phyloP scores from a whole-genome alignment of 768 basidiomycete species.

The Hericium rajendrae region DNA sequence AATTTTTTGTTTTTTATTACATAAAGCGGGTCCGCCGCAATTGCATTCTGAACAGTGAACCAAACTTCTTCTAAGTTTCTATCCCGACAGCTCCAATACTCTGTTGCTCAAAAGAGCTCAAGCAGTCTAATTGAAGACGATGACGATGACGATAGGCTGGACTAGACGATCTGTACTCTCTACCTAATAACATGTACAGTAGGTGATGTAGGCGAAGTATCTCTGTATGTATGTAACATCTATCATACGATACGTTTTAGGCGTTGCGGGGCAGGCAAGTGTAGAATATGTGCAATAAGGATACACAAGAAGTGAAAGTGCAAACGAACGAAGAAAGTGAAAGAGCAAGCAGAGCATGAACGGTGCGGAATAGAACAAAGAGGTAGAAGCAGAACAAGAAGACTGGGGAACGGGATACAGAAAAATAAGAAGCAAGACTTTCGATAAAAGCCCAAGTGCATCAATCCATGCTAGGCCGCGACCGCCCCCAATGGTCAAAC shows the following conservation, averaged over 20 bases:
- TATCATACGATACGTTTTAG: too few relatives aligned
- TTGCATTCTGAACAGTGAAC: too few relatives aligned
- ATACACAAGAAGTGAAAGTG: neutral
- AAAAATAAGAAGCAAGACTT: neutral
- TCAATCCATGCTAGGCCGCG: neutral
- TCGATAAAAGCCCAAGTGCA: too few relatives aligned
- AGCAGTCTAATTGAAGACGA: neutral
- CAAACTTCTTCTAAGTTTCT: too few relatives aligned
- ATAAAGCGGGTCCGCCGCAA: too few relatives aligned
- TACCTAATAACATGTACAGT: neutral
- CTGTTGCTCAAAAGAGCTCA: neutral
- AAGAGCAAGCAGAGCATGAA: neutral
- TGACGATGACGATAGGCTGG: neutral
- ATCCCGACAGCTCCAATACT: neutral
- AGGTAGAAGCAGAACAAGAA: neutral
- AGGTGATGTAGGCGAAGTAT: neutral
- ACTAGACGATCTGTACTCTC: neutral
- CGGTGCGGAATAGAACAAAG: neutral
- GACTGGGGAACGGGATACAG: neutral
- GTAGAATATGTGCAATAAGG: neutral
- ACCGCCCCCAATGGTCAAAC: conserved; percentile 5
- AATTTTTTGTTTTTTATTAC: too few relatives aligned
- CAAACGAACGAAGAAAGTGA: neutral
- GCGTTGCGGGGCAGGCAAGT: too few relatives aligned
- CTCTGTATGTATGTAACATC: neutral